Conservation (phyloP, 345 rosid genomes). For the Stellera chamaejasme region DNA sequence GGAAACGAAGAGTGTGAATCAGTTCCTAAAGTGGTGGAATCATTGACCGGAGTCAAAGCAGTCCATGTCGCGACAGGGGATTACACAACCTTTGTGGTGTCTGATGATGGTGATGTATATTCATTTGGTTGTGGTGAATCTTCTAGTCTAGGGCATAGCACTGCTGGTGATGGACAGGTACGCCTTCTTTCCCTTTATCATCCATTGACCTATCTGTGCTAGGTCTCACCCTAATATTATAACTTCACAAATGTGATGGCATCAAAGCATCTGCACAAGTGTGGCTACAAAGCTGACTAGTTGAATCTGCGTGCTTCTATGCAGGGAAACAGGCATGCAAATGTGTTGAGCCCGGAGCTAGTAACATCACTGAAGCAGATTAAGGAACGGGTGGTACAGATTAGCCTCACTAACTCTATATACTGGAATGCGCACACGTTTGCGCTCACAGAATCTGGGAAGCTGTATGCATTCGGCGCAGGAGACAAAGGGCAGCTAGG, state of each 20-base stretch:
- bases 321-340: slow-evolving; percentile 62
- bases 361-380: slow-evolving; percentile 65
- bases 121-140: slow-evolving; percentile 95
- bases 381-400: slow-evolving; percentile 74
- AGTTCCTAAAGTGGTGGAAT: slow-evolving; percentile 76
- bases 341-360: slow-evolving; percentile 58
- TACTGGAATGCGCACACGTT: slow-evolving; percentile 88
- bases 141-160: slow-evolving; percentile 81
- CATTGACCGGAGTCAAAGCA: slow-evolving; percentile 63
- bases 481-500: slow-evolving; percentile 98
- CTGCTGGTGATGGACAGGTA: slow-evolving; percentile 58
- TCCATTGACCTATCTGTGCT: too few species aligned
- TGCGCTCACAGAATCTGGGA: slow-evolving; percentile 80
- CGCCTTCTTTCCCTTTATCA: neutral
- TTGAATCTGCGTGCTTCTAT: too few species aligned
- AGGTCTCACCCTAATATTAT: too few species aligned
- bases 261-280: too few species aligned
- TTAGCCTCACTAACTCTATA: slow-evolving; percentile 76
- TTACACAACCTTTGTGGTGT: slow-evolving; percentile 82
- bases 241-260: too few species aligned
- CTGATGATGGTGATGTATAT: slow-evolving; percentile 88
- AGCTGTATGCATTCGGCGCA: slow-evolving; percentile 77
- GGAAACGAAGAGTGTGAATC: slow-evolving; percentile 81
- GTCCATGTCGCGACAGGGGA: slow-evolving; percentile 87
- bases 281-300: too few species aligned